Evolutionary conservation across 1,284 basidiomycete species (phyloP).

Genomic region (Cryptococcus floricola): DNA sequence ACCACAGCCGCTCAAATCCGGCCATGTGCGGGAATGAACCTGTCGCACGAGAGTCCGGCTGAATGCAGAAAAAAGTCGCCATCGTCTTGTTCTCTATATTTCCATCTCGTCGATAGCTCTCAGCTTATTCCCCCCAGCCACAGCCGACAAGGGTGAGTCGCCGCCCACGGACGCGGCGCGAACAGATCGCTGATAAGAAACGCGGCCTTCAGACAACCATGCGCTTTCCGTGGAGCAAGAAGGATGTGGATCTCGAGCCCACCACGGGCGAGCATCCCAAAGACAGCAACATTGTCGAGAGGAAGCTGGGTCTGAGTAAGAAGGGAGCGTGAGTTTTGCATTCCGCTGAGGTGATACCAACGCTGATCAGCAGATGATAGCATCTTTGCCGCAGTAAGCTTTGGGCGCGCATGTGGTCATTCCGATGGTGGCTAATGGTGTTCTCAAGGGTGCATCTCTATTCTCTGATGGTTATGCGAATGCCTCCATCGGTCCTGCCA

Average conservation of each 20-base stretch:
- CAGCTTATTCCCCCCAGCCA: too few species aligned
- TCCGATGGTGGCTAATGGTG: not conserved
- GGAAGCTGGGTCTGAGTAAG: constrained; percentile 24
- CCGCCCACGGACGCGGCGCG: too few species aligned
- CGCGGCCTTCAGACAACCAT: constrained; percentile 2
- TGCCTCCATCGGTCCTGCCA: constrained; percentile 60
- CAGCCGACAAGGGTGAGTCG: too few species aligned
- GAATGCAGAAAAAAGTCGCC: too few species aligned
- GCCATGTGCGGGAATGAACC: too few species aligned
- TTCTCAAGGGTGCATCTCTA: constrained; percentile 63
- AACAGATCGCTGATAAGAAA: not conserved
- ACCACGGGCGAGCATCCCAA: constrained; percentile 17
- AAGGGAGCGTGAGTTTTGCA: constrained; percentile 26
- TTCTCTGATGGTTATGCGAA: constrained; percentile 89
- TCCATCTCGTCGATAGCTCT: too few species aligned
- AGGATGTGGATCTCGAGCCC: constrained; percentile 21
- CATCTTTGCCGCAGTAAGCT: constrained; percentile 32
- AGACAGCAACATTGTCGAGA: constrained; percentile 22
- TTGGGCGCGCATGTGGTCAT: not conserved
- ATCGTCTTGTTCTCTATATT: too few species aligned
- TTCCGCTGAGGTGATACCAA: not conserved
- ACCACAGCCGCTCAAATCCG: too few species aligned
- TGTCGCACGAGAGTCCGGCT: too few species aligned
- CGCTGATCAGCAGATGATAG: constrained; percentile 4
- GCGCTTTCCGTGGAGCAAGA: constrained; percentile 17